These are phyloP conservation scores for Starmera pachycereana DNA, from an alignment of 805 yeast genomes.

Conservation along the genomic window DNA sequence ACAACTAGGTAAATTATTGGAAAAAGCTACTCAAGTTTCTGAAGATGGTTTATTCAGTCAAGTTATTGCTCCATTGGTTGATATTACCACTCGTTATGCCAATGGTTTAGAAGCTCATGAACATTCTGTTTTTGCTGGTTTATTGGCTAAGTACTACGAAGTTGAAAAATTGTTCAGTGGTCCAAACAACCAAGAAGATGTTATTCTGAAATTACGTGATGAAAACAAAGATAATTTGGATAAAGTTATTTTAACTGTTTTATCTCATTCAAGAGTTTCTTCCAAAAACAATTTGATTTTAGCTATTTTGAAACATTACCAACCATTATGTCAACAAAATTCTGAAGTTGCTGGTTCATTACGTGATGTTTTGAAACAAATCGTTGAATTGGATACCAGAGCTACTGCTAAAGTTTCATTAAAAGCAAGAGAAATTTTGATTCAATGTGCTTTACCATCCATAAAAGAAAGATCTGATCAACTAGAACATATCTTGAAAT, in stretches of 20 bases:
- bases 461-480: slow-evolving; percentile 94
- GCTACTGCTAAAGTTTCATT: slow-evolving; percentile 88
- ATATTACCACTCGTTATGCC: slow-evolving; percentile 58
- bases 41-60: slow-evolving; percentile 41
- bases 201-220: slow-evolving; percentile 78
- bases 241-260: slow-evolving; percentile 59
- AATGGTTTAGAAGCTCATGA: slow-evolving; percentile 82
- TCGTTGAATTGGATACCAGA: slow-evolving; percentile 85
- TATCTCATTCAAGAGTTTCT: slow-evolving; percentile 89
- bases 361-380: slow-evolving; percentile 59
- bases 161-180: slow-evolving; percentile 77
- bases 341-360: slow-evolving; percentile 60
- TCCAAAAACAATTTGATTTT: slow-evolving; percentile 85
- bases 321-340: slow-evolving; percentile 64
- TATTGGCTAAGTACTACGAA: slow-evolving; percentile 62
- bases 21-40: slow-evolving; percentile 44
- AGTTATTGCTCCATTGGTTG: slow-evolving; percentile 63
- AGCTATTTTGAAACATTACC: slow-evolving; percentile 77
- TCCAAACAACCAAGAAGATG: slow-evolving; percentile 80
- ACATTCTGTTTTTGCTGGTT: slow-evolving; percentile 56
- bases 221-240: slow-evolving; percentile 68
- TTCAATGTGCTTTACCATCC: slow-evolving; percentile 95
- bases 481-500: slow-evolving; percentile 87
- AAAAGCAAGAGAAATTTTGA: slow-evolving; percentile 91
- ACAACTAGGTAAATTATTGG: slow-evolving; percentile 63